Percentiles rank a stretch among this genome's conserved stretches.
Conservation (phyloP, 106 monocot species). For the Narthecium ossifragum region DNA sequence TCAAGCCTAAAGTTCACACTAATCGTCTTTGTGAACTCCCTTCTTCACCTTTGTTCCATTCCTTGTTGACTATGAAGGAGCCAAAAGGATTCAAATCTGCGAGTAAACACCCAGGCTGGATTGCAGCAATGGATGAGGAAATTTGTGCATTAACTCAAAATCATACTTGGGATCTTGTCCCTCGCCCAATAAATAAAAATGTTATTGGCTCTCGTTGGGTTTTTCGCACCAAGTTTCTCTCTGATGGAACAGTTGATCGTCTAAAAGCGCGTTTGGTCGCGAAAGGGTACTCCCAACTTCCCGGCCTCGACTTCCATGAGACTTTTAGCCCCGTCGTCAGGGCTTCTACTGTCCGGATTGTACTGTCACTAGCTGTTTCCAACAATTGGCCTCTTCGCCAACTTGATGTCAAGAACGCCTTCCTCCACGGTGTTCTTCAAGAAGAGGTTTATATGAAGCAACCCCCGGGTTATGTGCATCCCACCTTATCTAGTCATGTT, state of each 20-base stretch:
- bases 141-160: background rate
- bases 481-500: background rate
- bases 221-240: background rate
- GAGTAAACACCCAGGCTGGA: background rate
- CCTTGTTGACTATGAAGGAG: too few relatives aligned
- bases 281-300: background rate
- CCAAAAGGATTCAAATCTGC: too few relatives aligned
- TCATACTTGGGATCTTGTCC: background rate
- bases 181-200: background rate
- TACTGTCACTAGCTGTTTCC: background rate
- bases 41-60: too few relatives aligned
- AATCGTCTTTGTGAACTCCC: too few relatives aligned
- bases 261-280: background rate
- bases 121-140: constrained; percentile 1
- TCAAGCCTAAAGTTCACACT: too few relatives aligned
- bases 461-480: background rate
- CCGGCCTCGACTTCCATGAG: background rate
- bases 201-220: background rate
- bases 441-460: background rate
- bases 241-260: background rate
- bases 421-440: background rate
- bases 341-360: background rate
- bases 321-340: background rate
- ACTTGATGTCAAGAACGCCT: background rate
- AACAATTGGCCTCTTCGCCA: background rate